Conservation (phyloP, 495 filamentous ascomycete genomes). For the Letharia columbiana region DNA sequence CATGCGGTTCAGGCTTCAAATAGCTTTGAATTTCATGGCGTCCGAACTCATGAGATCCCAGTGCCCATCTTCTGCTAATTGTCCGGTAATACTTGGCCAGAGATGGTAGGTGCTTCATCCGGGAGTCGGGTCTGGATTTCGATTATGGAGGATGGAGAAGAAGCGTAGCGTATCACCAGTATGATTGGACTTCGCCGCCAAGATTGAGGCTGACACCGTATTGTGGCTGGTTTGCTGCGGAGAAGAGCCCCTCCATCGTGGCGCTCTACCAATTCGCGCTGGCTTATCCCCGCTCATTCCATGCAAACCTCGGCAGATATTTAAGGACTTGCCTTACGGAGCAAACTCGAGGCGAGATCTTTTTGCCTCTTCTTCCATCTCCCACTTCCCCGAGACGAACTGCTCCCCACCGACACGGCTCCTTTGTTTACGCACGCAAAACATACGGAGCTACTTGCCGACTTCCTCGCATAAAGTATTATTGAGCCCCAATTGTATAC, state of each 20-base stretch:
- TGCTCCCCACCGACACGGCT: conserved; percentile 1
- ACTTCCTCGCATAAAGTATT: not conserved
- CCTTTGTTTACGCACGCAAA: not conserved
- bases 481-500: conserved; percentile 10
- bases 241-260: not conserved
- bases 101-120: not conserved
- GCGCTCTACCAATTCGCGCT: not conserved
- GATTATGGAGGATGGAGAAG: not conserved
- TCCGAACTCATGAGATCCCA: not conserved
- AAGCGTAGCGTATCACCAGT: too few relatives aligned
- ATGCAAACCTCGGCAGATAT: not conserved
- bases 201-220: not conserved
- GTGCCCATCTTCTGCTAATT: not conserved
- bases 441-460: not conserved
- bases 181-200: not conserved
- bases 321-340: not conserved
- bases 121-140: not conserved
- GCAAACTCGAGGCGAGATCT: not conserved
- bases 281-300: not conserved
- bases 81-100: not conserved
- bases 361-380: not conserved
- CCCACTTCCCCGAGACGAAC: not conserved
- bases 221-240: conserved; percentile 2
- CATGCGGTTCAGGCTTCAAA: not conserved
- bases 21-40: not conserved